Evolutionary conservation across 352 stramenopile genomes (phyloP).

Genomic region (Phytophthora meadii): DNA sequence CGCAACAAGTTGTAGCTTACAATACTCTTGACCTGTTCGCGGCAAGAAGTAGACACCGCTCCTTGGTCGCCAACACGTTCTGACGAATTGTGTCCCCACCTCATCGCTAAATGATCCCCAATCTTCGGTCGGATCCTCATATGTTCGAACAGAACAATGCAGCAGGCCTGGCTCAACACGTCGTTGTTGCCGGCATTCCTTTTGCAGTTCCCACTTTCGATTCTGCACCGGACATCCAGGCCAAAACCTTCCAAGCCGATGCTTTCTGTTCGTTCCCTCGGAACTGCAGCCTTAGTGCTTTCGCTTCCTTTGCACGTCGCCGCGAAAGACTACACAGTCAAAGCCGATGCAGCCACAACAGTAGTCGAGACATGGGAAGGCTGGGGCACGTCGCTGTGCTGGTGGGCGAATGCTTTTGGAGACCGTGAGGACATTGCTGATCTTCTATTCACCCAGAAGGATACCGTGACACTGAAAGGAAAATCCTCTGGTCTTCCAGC

Average conservation of each 20-base stretch:
- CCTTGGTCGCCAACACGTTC: no score
- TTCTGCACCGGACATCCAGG: slow-evolving; percentile 2
- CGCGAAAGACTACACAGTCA: slow-evolving; percentile 34
- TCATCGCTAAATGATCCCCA: slow-evolving; percentile 12
- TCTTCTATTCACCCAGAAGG: slow-evolving; percentile 56
- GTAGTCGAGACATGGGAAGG: slow-evolving; percentile 51
- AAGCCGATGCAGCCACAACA: slow-evolving; percentile 21
- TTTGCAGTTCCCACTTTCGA: slow-evolving; percentile 19
- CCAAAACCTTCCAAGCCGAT: slow-evolving; percentile 5
- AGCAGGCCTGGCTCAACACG: slow-evolving; percentile 29
- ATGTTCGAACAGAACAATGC: slow-evolving; percentile 22
- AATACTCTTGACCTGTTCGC: no score
- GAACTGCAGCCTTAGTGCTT: slow-evolving; percentile 8
- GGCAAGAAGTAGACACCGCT: no score
- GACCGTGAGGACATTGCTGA: slow-evolving; percentile 63
- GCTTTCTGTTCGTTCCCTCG: slow-evolving; percentile 16
- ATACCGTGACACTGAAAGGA: slow-evolving; percentile 38
- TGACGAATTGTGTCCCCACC: neutral
- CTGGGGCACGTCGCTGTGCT: slow-evolving; percentile 68
- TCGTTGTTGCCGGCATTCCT: slow-evolving; percentile 14
- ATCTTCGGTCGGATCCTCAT: slow-evolving; percentile 21
- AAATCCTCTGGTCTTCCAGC: slow-evolving; percentile 37
- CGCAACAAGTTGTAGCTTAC: no score
- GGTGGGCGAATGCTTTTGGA: slow-evolving; percentile 71
- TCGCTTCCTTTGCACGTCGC: slow-evolving; percentile 5